Base-by-base conservation (phyloP, 2,329 filamentous ascomycete genomes). In the Pleurostoma richardsiae region DNA sequence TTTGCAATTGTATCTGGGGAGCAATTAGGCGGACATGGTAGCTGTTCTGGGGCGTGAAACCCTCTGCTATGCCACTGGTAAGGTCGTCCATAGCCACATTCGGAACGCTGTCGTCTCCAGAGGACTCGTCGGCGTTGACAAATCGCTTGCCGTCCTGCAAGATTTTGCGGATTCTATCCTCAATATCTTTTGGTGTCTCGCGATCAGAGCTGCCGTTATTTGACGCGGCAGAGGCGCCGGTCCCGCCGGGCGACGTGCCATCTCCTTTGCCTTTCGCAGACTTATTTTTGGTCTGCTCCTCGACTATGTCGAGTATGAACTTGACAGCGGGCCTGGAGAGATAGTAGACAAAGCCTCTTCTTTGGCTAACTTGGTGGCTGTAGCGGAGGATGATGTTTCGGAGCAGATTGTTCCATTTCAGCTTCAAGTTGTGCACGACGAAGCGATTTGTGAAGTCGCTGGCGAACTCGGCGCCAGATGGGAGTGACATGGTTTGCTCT, bases 401-500 rank as follows among this genome's bases (percentile, higher is more conserved):
- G 36, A 99, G 70, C 8, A 91, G 82, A 58, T 99, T 99, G 70
- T 96, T 97, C 94, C 94, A 99, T 66, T 99, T 99, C 48, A 99
- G 73, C 60, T 99, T 94, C 62, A 95, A 81, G 58, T 99, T 99
- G 72, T 99, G 94, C 44, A 99, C 87, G 56, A 97, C 92, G 71
- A 99, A 99, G 2, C 94, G 87, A 61, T 99, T 99, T 63, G 95
- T 94, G 73, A 96, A 99, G 62, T 97, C 91, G 64, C 88, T 96
- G 42, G 88, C 85, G 55, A 92, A 92, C 54, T 96, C 90, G 11
- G 87, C 81, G 4, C 85, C 80, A 1, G 85, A 80, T 3, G 84
- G 82, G 2, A 85, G 78, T 52, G 89, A 83, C 45, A 86, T 71
- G 10, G 76, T 78, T 26, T 76, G 77, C 38, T 79, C 76, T 43